Conservation (phyloP, 331 rosid genomes). For the Malus hybrid region DNA sequence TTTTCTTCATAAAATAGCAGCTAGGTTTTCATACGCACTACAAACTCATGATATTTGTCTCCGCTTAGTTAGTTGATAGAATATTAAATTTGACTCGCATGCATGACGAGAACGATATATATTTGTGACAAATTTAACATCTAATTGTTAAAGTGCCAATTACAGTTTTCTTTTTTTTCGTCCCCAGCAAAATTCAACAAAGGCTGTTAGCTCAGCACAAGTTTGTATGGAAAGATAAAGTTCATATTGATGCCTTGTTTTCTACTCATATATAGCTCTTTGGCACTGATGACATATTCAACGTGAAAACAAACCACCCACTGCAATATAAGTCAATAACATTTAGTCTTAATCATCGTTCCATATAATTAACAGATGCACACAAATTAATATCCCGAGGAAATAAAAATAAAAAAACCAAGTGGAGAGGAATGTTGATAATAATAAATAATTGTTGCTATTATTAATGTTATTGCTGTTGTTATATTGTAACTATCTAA, state of each 20-base stretch:
- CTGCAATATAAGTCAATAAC: background rate
- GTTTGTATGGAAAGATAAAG: background rate
- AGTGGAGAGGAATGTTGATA: background rate
- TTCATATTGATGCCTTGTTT: background rate
- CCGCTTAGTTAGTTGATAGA: accelerated
- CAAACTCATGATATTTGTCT: too few relatives aligned
- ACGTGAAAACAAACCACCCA: background rate
- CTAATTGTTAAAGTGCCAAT: too few relatives aligned
- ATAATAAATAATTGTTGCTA: background rate
- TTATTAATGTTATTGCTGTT: background rate
- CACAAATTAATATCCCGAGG: background rate
- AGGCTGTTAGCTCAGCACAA: background rate
- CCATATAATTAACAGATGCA: background rate
- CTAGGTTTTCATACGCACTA: background rate
- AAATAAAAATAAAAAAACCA: background rate
- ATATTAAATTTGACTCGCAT: too few relatives aligned
- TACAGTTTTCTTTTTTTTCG: background rate
- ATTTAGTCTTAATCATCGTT: background rate
- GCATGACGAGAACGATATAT: background rate
- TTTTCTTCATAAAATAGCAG: background rate
- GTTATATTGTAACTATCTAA: background rate
- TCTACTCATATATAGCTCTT: background rate
- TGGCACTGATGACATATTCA: background rate
- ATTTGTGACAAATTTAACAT: too few relatives aligned
- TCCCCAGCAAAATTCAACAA: background rate